Base-by-base conservation (phyloP, 768 basidiomycete genomes). In the Leccinum sublutescens region DNA sequence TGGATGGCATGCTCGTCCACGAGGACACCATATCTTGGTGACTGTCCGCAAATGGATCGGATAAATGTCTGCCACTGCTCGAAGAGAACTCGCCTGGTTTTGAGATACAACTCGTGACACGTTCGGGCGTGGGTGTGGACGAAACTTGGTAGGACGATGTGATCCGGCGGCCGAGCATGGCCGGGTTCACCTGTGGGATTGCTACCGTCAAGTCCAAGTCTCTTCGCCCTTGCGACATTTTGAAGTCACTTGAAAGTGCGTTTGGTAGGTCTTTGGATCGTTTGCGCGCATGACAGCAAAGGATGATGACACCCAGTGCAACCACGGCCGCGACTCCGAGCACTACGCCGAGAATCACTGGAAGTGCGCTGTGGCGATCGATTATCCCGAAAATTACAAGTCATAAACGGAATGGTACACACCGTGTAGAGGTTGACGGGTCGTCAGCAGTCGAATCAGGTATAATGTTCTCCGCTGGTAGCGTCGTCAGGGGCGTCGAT, bases 1-100 rank as follows among this genome's bases (percentile, higher is more conserved):
- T 10, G 3, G 43, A 45, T 27, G 47, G 36, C 6, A 38, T 29
- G 34, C 57, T 59, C n/a, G 56, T 66, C 34, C 45, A 60, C 12
- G 61, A 69, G 50, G 62, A 58, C 25, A n/a, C 57, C 15, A 36
- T 50, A 7, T 52, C 34, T 23, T 54, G 51, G 34, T 45, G 43
- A 45, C 51, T 50, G 50, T 67, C 57, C 38, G 52, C 54, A 56
- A 70, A 70, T 47, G 61, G 65, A 61, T 67, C 34, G 45, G 61
- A 66, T n/a, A 29, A 38, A 40, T 45, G 55, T 36, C 36, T 50
- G 5, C 55, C 17, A 15, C 61, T 65, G 23, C 45, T 63, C 31
- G 62, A 52, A 51, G 55, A 54, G 23, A 57, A 64, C 50, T 62
- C 49, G 25, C 56, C 62, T 47, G 48, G 25, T 27, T 36, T 48